Evolutionary conservation across 768 basidiomycete genomes (phyloP), one percentile per base, ranked within the genome.

Genomic region (Tylopilus sp.): DNA sequence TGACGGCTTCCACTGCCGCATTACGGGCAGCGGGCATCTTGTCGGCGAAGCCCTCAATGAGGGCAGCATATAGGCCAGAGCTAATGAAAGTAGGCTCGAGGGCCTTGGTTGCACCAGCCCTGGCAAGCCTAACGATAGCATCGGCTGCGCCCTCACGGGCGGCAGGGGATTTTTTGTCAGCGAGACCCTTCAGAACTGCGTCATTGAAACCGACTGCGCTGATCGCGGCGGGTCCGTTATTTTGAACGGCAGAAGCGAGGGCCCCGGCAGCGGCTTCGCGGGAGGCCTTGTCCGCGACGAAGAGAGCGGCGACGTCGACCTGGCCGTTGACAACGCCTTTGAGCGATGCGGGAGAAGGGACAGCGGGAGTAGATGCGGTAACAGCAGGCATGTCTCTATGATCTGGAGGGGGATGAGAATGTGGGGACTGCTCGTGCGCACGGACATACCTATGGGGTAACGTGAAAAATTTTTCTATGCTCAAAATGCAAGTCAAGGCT

Each of bases 121-220:
- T 78, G 58, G 82, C 76, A 60, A 97, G 73, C 39, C 78, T 74
- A 46, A 73, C 69, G 65, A 97, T 73, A 67, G 87, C 81, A 67
- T 77, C 73, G 46, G 86, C 87, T 48, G 92, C 94, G 61, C 86
- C 91, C 73, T 98, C 91, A 68, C 95, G 92, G 57, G 88, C 81
- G 56, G 86, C 88, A 47, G 92, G 86, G 17, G 88, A 90, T 78
- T 95, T 97, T 83, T 98, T 98, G 84, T 97, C 92, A 71, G 77
- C 78, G 57, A 97, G 83, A 47, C 91, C 93, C 78, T 88, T 90
- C 71, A 91, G 63, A 57, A 82, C 71, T 61, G 90, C 87, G 48
- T 85, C 85, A 33, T 73, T 73, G 73, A 95, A 86, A 56, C 79
- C 84, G 55, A 81, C 73, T 55, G 83, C 75, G 53, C 78, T 75